These are phyloP conservation scores for Singerocomus inundabilis DNA, from an alignment of 1,284 basidiomycete genomes.

Conservation along the genomic window DNA sequence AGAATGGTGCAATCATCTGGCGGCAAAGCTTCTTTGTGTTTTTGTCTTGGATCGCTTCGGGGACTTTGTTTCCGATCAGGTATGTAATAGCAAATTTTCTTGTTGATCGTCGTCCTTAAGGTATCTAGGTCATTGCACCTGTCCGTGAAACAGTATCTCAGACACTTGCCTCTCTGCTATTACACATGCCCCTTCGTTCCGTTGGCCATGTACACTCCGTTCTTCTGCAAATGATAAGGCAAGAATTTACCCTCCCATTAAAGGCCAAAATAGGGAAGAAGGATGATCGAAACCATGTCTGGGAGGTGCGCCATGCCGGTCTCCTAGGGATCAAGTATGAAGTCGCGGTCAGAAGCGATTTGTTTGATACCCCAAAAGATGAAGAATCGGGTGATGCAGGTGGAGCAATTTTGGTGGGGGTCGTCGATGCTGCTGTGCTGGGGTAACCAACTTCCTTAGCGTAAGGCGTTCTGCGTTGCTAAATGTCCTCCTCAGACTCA, in stretches of 20 bases:
- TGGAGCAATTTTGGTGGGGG: conserved; percentile 62
- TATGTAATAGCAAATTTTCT: conserved; percentile 15
- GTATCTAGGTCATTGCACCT: conserved; percentile 81
- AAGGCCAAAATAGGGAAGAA: conserved; percentile 40
- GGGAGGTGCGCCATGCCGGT: conserved; percentile 98
- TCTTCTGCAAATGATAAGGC: conserved; percentile 91
- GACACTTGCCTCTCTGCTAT: conserved; percentile 85
- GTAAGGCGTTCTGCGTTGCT: conserved; percentile 7
- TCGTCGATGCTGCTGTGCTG: conserved; percentile 85
- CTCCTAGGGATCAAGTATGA: conserved; percentile 97
- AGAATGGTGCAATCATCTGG: conserved; percentile 86
- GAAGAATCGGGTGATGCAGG: conserved; percentile 39
- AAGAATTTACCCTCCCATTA: conserved; percentile 61
- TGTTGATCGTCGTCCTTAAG: conserved; percentile 2
- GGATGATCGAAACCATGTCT: conserved; percentile 69
- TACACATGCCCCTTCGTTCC: conserved; percentile 80
- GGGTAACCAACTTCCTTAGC: conserved; percentile 54
- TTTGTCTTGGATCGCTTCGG: conserved; percentile 97
- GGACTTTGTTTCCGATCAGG: conserved; percentile 96
- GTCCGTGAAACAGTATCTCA: conserved; percentile 97
- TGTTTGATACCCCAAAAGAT: conserved; percentile 56
- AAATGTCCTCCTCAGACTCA: conserved; percentile 53
- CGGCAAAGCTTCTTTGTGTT: conserved; percentile 85
- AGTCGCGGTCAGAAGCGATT: conserved; percentile 87
- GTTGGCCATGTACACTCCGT: conserved; percentile 81